phyloP scores from a whole-genome alignment of 805 yeast species.

The Yamadazyma paraphyllophila region DNA sequence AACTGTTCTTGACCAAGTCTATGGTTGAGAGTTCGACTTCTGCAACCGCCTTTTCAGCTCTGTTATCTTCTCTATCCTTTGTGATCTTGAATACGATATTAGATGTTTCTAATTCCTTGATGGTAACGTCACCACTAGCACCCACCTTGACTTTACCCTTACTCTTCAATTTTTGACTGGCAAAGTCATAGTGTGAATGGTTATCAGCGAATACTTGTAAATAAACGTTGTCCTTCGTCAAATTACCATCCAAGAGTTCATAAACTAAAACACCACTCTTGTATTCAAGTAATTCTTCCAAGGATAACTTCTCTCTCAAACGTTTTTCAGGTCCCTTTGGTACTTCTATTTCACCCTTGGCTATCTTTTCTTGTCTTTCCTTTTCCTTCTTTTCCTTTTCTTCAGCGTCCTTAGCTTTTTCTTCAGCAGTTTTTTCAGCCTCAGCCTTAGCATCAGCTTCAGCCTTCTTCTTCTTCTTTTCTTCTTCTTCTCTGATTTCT shows the following conservation, averaged over 20 bases:
- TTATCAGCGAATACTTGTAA: slow-evolving; percentile 79
- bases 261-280: slow-evolving; percentile 76
- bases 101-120: slow-evolving; percentile 79
- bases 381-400: slow-evolving; percentile 24
- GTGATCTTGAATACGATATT: slow-evolving; percentile 59
- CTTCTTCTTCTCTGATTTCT: slow-evolving; percentile 60
- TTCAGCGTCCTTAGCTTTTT: slow-evolving; percentile 30
- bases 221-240: slow-evolving; percentile 55
- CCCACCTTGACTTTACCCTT: slow-evolving; percentile 35
- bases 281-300: slow-evolving; percentile 56
- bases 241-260: slow-evolving; percentile 59
- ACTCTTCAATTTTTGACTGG: slow-evolving; percentile 53
- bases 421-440: slow-evolving; percentile 18
- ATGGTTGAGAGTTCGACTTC: slow-evolving; percentile 65
- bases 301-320: slow-evolving; percentile 41
- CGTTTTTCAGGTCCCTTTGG: slow-evolving; percentile 20
- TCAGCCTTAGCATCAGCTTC: slow-evolving; percentile 36
- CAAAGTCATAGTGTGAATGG: slow-evolving; percentile 62
- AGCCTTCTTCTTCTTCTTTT: slow-evolving; percentile 32
- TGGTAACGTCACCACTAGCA: slow-evolving; percentile 65
- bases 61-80: slow-evolving; percentile 51
- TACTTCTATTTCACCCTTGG: slow-evolving; percentile 35
- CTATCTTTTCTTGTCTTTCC: slow-evolving; percentile 17
- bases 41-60: slow-evolving; percentile 57
- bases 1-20: slow-evolving; percentile 64